Percentiles rank a stretch among this genome's conserved stretches.
These are phyloP conservation scores for Neoboletus subvelutipes DNA, from an alignment of 768 basidiomycete genomes.

Conservation along the genomic window DNA sequence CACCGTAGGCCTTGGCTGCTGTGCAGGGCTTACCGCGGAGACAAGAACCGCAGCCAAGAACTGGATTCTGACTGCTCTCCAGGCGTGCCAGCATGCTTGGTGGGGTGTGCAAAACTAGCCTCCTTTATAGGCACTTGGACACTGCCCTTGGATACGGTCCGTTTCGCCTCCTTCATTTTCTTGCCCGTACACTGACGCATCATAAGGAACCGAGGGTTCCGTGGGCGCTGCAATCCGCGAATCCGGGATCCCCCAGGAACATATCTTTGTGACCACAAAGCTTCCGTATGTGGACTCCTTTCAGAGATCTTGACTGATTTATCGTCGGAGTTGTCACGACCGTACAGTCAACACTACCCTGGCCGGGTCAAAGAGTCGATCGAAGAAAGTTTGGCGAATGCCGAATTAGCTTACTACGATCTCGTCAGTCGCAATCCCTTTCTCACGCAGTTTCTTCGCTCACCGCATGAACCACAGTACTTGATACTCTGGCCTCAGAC, in stretches of 20 bases:
- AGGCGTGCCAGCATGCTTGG: neutral
- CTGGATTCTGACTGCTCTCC: neutral
- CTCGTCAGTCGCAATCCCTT: constrained; percentile 25
- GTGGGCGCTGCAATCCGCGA: constrained; percentile 48
- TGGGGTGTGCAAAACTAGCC: no score
- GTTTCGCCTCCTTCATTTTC: neutral
- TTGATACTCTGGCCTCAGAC: constrained; percentile 6
- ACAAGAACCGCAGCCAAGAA: neutral
- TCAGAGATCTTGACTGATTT: neutral
- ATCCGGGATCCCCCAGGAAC: constrained; percentile 43
- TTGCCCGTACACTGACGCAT: neutral
- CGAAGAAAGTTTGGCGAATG: constrained; percentile 39
- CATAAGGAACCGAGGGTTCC: constrained; percentile 39
- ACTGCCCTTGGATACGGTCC: constrained; percentile 19
- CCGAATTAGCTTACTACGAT: constrained; percentile 50
- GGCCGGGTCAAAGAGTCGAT: constrained; percentile 41
- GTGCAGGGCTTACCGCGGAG: neutral
- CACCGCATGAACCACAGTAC: neutral
- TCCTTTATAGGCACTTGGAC: constrained; percentile 39
- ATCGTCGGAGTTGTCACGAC: neutral
- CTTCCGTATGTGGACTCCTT: constrained; percentile 30
- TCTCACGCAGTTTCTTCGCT: neutral
- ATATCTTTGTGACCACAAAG: constrained; percentile 54
- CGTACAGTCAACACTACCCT: constrained; percentile 23
- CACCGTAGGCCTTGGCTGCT: neutral